Evolutionary conservation across 148 eudicot species (phyloP).

Genomic region (Diospyros kaki): DNA sequence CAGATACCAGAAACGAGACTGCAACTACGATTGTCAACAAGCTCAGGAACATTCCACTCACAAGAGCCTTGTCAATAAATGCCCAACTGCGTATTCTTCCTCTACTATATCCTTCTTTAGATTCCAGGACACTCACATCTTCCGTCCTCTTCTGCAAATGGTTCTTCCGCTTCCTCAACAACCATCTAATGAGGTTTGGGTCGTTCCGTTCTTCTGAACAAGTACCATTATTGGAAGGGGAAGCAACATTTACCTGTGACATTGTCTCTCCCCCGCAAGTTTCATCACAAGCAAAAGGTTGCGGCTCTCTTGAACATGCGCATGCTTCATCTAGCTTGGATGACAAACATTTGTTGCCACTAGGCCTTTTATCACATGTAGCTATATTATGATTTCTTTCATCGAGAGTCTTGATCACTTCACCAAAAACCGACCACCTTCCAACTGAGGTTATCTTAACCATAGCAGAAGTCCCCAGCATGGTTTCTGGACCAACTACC

Average conservation of each 20-base stretch:
- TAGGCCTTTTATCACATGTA: conserved; percentile 16
- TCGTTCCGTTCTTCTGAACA: conserved; percentile 17
- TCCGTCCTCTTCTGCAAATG: conserved; percentile 15
- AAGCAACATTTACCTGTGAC: conserved; percentile 7
- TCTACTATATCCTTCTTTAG: conserved; percentile 13
- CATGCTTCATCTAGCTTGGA: conserved; percentile 38
- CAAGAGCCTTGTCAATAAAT: conserved; percentile 47
- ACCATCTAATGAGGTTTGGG: conserved; percentile 29
- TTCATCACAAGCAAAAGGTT: conserved; percentile 46
- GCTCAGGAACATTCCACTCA: conserved; percentile 57
- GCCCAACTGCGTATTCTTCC: conserved; percentile 27
- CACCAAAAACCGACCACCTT: conserved; percentile 97
- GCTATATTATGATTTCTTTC: conserved; percentile 16
- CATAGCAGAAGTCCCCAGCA: conserved; percentile 76
- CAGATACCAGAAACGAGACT: conserved; percentile 24
- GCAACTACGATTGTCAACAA: conserved; percentile 41
- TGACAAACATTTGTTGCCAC: conserved; percentile 28
- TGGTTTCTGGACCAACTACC: conserved; percentile 60
- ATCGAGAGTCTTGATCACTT: conserved; percentile 56
- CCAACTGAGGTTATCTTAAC: conserved; percentile 82
- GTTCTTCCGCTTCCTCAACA: conserved; percentile 43
- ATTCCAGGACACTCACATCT: conserved; percentile 16
- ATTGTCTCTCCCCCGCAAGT: conserved; percentile 14
- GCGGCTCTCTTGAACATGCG: conserved; percentile 47
- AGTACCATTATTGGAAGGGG: not conserved